Conservation (phyloP, 2,329 filamentous ascomycete species). For the Nemania bipapillata region DNA sequence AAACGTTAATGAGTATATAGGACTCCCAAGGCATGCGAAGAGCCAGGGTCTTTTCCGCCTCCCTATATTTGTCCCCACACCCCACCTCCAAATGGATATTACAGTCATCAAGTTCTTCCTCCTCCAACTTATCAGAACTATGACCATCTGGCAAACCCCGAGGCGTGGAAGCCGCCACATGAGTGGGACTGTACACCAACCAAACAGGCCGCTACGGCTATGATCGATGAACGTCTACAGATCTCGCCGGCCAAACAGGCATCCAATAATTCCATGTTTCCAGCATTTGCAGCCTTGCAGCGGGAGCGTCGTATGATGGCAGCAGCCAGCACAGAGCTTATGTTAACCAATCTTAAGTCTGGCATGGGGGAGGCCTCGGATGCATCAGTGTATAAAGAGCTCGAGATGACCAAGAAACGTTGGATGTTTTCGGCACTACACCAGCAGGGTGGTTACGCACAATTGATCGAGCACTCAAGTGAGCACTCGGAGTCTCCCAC, state of each 20-base stretch:
- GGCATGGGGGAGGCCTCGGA: constrained; percentile 59
- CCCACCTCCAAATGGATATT: constrained; percentile 39
- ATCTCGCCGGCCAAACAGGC: constrained; percentile 40
- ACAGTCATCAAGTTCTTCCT: constrained; percentile 40
- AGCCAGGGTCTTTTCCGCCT: constrained; percentile 38
- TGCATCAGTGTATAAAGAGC: constrained; percentile 60
- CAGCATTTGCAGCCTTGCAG: constrained; percentile 58
- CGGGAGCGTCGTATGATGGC: constrained; percentile 67
- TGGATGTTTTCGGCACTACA: constrained; percentile 71
- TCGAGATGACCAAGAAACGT: constrained; percentile 66
- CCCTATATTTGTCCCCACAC: constrained; percentile 43
- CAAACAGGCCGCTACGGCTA: constrained; percentile 39
- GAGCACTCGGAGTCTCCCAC: constrained; percentile 33
- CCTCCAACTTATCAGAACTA: constrained; percentile 41
- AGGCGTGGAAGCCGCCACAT: constrained; percentile 60
- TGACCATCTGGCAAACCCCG: constrained; percentile 52
- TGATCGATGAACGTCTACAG: constrained; percentile 42
- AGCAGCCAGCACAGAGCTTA: constrained; percentile 61
- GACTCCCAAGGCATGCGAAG: constrained; percentile 41
- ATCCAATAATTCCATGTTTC: constrained; percentile 44
- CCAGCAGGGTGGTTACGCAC: constrained; percentile 55
- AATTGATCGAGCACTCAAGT: constrained; percentile 35
- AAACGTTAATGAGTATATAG: constrained; percentile 20
- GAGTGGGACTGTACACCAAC: constrained; percentile 56
- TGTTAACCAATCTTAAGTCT: constrained; percentile 66